Conservation (phyloP, 2,329 filamentous ascomycete genomes). For the Neopestalotiopsis sp. region DNA sequence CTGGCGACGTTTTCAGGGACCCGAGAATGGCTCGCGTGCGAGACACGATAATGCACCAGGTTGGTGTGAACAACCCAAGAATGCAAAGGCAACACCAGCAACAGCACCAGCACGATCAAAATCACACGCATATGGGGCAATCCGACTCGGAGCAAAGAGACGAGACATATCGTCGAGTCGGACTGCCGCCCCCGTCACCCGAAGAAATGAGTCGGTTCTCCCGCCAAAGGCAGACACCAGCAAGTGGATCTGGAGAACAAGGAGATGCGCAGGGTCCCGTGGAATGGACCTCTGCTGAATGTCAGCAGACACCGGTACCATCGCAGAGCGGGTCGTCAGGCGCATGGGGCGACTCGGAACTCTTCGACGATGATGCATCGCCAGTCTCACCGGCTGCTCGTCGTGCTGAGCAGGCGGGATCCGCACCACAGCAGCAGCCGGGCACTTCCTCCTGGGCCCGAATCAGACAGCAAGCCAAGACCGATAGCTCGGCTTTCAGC, state of each 20-base stretch:
- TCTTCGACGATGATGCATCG: conserved; percentile 44
- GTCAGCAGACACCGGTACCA: background rate
- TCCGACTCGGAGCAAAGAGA: conserved; percentile 8
- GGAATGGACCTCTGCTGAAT: background rate
- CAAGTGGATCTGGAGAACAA: background rate
- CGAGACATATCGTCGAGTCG: conserved; percentile 7
- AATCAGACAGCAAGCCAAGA: conserved; percentile 42
- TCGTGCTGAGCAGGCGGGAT: conserved; percentile 20
- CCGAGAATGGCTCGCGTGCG: conserved; percentile 30
- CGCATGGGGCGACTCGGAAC: conserved; percentile 24
- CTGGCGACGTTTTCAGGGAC: conserved; percentile 31
- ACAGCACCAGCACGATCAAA: background rate
- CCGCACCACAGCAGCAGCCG: conserved; percentile 23
- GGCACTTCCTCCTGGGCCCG: conserved; percentile 50
- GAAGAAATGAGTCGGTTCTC: background rate
- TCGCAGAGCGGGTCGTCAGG: conserved; percentile 12
- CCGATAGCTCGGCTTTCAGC: conserved; percentile 24
- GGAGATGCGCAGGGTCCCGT: background rate
- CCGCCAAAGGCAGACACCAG: background rate
- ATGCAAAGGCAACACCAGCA: background rate
- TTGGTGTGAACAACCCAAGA: conserved; percentile 19
- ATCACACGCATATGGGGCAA: conserved; percentile 11
- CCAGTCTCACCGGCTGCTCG: conserved; percentile 42
- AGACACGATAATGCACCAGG: conserved; percentile 25
- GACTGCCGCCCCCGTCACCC: conserved; percentile 10